phyloP scores from a whole-genome alignment of 441 rosid genomes.

The Populus hybrid region DNA sequence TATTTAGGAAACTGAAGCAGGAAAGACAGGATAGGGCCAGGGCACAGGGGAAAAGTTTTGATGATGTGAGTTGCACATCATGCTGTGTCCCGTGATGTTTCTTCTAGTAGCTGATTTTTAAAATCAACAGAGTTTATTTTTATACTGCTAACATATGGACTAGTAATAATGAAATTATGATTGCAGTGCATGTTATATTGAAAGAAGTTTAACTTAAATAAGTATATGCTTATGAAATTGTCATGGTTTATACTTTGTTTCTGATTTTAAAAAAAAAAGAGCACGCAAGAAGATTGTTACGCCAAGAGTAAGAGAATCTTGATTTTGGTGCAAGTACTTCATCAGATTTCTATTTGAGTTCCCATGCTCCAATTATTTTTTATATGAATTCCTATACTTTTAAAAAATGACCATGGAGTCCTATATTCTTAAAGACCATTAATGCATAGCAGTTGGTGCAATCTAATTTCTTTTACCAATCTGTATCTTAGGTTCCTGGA shows the following conservation, averaged over 20 bases:
- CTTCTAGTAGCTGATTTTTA: constrained; percentile 10
- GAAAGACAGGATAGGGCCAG: constrained; percentile 96
- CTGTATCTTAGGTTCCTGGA: constrained; percentile 67
- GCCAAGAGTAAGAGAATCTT: not conserved
- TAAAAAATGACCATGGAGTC: not conserved
- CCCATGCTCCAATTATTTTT: too few relatives aligned
- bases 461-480: constrained; percentile 16
- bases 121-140: not conserved
- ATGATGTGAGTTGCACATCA: constrained; percentile 64
- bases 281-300: not conserved
- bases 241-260: not conserved
- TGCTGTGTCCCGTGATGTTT: not conserved
- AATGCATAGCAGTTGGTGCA: not conserved
- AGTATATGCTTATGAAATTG: not conserved
- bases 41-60: constrained; percentile 74
- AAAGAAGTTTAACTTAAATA: not conserved
- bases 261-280: not conserved
- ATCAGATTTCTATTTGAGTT: not conserved
- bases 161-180: not conserved
- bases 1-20: constrained; percentile 70
- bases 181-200: not conserved
- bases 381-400: not conserved
- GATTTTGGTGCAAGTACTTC: not conserved
- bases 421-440: not conserved
- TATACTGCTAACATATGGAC: not conserved